Percentiles rank a stretch among this genome's conserved stretches.
phyloP scores from a whole-genome alignment of 2,329 filamentous ascomycete genomes.

The Penicillium thymicola region DNA sequence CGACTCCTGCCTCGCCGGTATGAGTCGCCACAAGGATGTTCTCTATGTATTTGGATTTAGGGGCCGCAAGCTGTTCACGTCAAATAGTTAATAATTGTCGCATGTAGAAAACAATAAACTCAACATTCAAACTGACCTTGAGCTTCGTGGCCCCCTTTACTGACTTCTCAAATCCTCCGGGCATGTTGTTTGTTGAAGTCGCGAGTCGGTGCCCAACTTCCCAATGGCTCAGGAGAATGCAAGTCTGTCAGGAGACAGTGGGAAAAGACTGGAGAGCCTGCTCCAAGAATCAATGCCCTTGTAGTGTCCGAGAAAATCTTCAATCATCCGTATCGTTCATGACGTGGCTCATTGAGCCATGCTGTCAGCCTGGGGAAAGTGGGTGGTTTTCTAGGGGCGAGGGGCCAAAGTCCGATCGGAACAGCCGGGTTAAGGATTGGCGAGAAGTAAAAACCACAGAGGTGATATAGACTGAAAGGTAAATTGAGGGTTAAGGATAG shows the following conservation, averaged over 20 bases:
- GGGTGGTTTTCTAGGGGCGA: slow-evolving; percentile 4
- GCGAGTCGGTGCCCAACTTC: slow-evolving; percentile 4
- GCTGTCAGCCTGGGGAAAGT: slow-evolving; percentile 17
- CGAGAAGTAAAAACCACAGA: not conserved
- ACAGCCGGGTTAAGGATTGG: slow-evolving; percentile 5
- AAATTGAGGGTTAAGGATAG: slow-evolving; percentile 17
- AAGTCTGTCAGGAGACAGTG: not conserved
- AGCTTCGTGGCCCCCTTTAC: slow-evolving; percentile 98
- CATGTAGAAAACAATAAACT: not conserved
- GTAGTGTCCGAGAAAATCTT: slow-evolving; percentile 19
- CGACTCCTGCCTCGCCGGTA: slow-evolving; percentile 89
- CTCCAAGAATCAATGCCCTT: slow-evolving; percentile 17
- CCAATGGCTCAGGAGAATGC: not conserved
- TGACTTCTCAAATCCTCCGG: slow-evolving; percentile 87
- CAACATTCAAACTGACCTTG: slow-evolving; percentile 60
- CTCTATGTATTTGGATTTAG: slow-evolving; percentile 99
- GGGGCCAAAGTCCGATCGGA: slow-evolving; percentile 7
- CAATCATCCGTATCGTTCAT: slow-evolving; percentile 25
- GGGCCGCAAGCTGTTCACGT: slow-evolving; percentile 71
- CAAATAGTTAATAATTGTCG: slow-evolving; percentile 16
- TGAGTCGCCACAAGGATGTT: slow-evolving; percentile 95
- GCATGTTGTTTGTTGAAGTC: slow-evolving; percentile 23
- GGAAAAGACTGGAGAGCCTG: slow-evolving; percentile 15
- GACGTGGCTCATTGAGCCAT: slow-evolving; percentile 32
- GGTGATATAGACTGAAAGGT: not conserved